Conservation (phyloP, 306 rosid genomes). For the Inga laurina region DNA sequence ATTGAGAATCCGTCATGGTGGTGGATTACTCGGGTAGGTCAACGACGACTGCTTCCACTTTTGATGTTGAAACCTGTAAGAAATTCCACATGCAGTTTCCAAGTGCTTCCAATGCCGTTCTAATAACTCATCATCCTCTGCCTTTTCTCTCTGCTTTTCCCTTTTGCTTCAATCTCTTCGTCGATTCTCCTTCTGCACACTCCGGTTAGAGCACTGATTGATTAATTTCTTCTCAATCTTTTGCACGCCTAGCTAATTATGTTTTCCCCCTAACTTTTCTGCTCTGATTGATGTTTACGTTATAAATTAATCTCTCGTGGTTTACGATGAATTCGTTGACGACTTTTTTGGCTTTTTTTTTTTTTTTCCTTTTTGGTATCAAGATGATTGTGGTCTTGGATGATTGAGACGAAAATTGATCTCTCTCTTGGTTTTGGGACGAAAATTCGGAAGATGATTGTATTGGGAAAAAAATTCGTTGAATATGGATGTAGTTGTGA, state of each 20-base stretch:
- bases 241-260: neutral
- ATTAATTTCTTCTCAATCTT: constrained; percentile 1
- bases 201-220: constrained; percentile 41
- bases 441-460: neutral
- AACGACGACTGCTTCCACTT: neutral
- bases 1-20: neutral
- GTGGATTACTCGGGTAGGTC: neutral
- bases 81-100: neutral
- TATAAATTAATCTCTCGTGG: neutral
- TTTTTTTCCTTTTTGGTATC: neutral
- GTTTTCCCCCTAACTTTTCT: neutral
- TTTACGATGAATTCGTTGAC: neutral
- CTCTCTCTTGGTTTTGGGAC: neutral
- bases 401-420: neutral
- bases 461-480: neutral
- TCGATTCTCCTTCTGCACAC: neutral
- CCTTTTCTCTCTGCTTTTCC: constrained; percentile 6
- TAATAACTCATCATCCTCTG: neutral
- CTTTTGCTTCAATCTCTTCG: constrained; percentile 17
- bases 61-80: neutral
- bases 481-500: neutral
- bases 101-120: neutral
- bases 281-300: neutral
- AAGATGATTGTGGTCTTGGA: neutral
- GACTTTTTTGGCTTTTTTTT: neutral